These are phyloP conservation scores for Pseudonectria foliicola DNA, from an alignment of 2,329 filamentous ascomycete genomes.

Conservation along the genomic window DNA sequence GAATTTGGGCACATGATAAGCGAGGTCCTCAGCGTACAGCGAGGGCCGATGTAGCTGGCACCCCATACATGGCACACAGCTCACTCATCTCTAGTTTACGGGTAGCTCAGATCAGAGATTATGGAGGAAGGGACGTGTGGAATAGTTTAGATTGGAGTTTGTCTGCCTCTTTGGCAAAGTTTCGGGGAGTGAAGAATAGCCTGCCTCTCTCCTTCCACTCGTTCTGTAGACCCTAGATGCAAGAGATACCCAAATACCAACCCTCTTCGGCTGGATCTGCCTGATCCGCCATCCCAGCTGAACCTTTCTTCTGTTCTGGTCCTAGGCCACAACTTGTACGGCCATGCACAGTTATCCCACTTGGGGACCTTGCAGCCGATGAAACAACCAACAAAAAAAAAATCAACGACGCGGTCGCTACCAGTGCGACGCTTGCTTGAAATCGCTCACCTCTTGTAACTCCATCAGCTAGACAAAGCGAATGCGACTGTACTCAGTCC, in stretches of 20 bases:
- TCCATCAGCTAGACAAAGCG: slow-evolving; percentile 9
- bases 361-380: slow-evolving; percentile 9
- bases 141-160: too few relatives aligned
- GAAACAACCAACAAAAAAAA: slow-evolving; percentile 8
- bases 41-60: too few relatives aligned
- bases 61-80: too few relatives aligned
- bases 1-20: too few relatives aligned
- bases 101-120: too few relatives aligned
- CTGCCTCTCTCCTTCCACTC: neutral
- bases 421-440: slow-evolving; percentile 7
- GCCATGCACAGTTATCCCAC: slow-evolving; percentile 11
- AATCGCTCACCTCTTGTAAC: slow-evolving; percentile 6
- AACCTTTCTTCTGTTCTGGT: neutral
- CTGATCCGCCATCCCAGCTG: slow-evolving; percentile 8
- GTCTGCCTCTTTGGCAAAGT: too few relatives aligned
- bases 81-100: too few relatives aligned
- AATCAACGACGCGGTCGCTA: slow-evolving; percentile 6
- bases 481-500: slow-evolving; percentile 9
- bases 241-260: too few relatives aligned
- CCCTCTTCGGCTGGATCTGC: slow-evolving; percentile 1
- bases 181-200: too few relatives aligned
- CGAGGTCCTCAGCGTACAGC: too few relatives aligned
- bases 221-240: too few relatives aligned
- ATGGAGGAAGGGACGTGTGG: too few relatives aligned
- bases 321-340: slow-evolving; percentile 6